phyloP scores from a whole-genome alignment of 2,329 filamentous ascomycete species.

The Talaromyces amestolkiae region DNA sequence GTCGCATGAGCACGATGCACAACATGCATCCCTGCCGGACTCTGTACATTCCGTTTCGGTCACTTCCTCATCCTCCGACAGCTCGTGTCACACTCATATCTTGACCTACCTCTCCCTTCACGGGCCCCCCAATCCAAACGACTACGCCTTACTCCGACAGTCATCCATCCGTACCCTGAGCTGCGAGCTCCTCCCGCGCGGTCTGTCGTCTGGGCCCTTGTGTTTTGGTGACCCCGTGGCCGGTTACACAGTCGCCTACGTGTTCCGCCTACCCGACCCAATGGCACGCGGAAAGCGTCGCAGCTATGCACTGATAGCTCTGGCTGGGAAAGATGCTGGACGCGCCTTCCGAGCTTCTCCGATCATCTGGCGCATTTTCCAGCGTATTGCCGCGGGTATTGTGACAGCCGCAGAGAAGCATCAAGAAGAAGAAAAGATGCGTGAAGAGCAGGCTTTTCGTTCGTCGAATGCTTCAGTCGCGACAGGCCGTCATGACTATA shows the following conservation, averaged over 20 bases:
- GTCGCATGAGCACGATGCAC: slow-evolving; percentile 31
- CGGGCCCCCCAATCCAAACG: slow-evolving; percentile 52
- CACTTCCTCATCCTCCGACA: slow-evolving; percentile 45
- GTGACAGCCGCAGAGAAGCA: slow-evolving; percentile 46
- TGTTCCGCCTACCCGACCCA: slow-evolving; percentile 58
- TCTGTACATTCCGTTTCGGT: slow-evolving; percentile 42
- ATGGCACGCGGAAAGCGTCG: slow-evolving; percentile 57
- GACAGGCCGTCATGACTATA: slow-evolving; percentile 44
- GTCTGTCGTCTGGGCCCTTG: slow-evolving; percentile 57
- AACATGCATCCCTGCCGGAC: slow-evolving; percentile 38
- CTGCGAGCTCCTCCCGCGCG: slow-evolving; percentile 55
- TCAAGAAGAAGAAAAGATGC: slow-evolving; percentile 45
- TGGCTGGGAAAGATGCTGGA: slow-evolving; percentile 54
- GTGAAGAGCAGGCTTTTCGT: slow-evolving; percentile 37
- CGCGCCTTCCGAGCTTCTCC: slow-evolving; percentile 48
- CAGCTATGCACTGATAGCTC: slow-evolving; percentile 57
- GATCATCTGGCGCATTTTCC: slow-evolving; percentile 54
- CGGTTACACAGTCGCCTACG: slow-evolving; percentile 60
- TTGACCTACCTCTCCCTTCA: slow-evolving; percentile 59
- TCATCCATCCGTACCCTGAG: slow-evolving; percentile 59
- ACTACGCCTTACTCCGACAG: slow-evolving; percentile 56
- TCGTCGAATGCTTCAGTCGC: slow-evolving; percentile 20
- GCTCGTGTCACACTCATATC: slow-evolving; percentile 54
- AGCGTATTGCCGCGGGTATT: slow-evolving; percentile 54
- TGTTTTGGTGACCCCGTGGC: slow-evolving; percentile 57